These are phyloP conservation scores for Teratosphaeria pseudoeucalypti DNA, from an alignment of 2,329 filamentous ascomycete species.

Conservation along the genomic window DNA sequence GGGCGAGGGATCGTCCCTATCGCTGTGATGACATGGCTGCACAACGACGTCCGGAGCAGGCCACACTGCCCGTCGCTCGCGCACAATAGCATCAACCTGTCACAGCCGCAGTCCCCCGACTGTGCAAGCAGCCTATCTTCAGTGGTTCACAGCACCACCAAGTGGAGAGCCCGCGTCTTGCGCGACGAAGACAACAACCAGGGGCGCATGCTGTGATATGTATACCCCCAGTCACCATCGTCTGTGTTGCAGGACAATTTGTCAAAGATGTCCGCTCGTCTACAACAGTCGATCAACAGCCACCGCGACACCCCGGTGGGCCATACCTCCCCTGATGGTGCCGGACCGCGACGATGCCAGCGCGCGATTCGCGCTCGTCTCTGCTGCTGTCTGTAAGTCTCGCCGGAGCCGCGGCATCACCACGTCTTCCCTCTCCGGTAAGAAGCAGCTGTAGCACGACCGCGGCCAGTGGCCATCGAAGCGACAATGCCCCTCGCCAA, in stretches of 20 bases:
- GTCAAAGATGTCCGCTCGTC: neutral
- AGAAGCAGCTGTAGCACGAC: neutral
- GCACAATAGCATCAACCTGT: neutral
- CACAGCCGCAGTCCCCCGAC: neutral
- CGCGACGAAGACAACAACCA: constrained; percentile 1
- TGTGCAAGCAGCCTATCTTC: neutral
- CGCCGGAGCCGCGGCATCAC: neutral
- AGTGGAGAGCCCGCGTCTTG: neutral
- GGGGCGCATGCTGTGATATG: neutral
- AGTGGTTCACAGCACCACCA: neutral
- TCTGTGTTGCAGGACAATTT: constrained; percentile 2
- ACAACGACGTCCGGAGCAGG: neutral
- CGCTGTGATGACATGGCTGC: neutral
- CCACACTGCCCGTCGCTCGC: neutral
- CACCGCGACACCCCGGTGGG: neutral
- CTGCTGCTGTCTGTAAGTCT: neutral
- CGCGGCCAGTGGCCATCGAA: neutral
- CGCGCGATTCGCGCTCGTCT: neutral
- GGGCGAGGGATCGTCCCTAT: neutral
- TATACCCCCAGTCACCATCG: neutral
- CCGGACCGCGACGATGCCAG: neutral
- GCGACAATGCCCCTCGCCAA: neutral
- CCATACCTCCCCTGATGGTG: neutral
- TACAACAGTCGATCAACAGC: neutral
- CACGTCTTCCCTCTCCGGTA: neutral